A percentile compares a stretch with the other conserved stretches of the same genome.
phyloP scores from a whole-genome alignment of 345 rosid genomes.

The Chamaenerion angustifolium region DNA sequence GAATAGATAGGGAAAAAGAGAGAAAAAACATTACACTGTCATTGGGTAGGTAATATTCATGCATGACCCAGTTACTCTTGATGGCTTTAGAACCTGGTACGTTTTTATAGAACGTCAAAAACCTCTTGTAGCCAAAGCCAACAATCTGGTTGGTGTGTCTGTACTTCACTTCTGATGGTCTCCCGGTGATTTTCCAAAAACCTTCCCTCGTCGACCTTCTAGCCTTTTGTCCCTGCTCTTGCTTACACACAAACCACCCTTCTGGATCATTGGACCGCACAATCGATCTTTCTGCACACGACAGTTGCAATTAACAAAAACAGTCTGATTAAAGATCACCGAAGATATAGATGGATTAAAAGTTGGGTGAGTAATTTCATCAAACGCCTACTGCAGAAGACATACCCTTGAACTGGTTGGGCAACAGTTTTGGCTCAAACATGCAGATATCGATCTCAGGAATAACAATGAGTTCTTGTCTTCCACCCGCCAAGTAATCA shows the following conservation, averaged over 20 bases:
- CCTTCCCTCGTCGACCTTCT: conserved; percentile 2
- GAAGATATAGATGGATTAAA: neutral
- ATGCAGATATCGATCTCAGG: conserved; percentile 5
- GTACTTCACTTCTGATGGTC: neutral
- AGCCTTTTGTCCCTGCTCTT: neutral
- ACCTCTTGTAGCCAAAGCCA: conserved; percentile 8
- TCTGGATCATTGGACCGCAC: conserved; percentile 1
- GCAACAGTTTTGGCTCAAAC: conserved; percentile 1
- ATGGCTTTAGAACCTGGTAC: neutral
- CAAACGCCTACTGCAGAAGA: neutral
- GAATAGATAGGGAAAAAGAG: no score
- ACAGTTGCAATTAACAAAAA: neutral
- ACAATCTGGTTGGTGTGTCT: neutral
- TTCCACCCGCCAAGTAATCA: neutral
- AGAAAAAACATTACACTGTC: no score
- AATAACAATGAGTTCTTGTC: neutral
- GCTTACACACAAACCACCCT: conserved; percentile 3
- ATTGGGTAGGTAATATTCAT: conserved; percentile 7
- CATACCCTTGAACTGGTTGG: conserved; percentile 1
- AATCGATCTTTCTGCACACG: neutral
- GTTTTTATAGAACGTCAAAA: neutral
- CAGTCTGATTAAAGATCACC: neutral
- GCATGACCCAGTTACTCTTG: conserved; percentile 1
- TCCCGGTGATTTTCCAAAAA: conserved; percentile 5
- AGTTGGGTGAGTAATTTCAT: neutral